Evolutionary conservation across 2,329 filamentous ascomycete genomes (phyloP).

Genomic region (Rutstroemia sp.): DNA sequence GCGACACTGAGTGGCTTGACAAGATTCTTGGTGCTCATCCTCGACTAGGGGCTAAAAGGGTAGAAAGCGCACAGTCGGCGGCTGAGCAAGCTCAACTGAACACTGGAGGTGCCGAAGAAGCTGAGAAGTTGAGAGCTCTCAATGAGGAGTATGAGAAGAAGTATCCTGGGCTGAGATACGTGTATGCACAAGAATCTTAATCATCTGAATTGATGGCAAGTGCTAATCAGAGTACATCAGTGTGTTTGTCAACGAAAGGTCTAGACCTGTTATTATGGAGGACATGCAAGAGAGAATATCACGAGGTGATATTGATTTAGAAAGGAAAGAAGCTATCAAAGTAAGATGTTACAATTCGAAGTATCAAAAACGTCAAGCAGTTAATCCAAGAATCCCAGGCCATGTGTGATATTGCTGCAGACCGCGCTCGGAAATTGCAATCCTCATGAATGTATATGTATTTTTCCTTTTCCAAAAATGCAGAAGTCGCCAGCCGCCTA

Average conservation of each 20-base stretch:
- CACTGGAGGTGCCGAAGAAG: constrained; percentile 47
- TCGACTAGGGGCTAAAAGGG: constrained; percentile 70
- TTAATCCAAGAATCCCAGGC: constrained; percentile 36
- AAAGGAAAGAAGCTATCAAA: constrained; percentile 68
- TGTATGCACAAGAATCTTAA: constrained; percentile 35
- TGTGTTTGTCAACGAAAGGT: constrained; percentile 82
- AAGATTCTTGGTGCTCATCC: constrained; percentile 76
- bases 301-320: constrained; percentile 54
- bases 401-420: constrained; percentile 85
- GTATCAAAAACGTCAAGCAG: background rate
- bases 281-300: constrained; percentile 73
- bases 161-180: constrained; percentile 80
- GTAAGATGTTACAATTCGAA: constrained; percentile 35
- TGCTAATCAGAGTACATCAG: constrained; percentile 31
- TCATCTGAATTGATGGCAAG: background rate
- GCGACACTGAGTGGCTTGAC: constrained; percentile 52
- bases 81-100: constrained; percentile 75
- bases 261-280: constrained; percentile 66
- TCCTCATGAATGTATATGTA: background rate
- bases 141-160: constrained; percentile 73
- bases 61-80: constrained; percentile 74
- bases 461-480: background rate
- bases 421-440: constrained; percentile 58
- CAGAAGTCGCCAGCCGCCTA: background rate
- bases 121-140: constrained; percentile 48